phyloP scores from a whole-genome alignment of 495 filamentous ascomycete species.

The Hypoxylon lienhwacheense region DNA sequence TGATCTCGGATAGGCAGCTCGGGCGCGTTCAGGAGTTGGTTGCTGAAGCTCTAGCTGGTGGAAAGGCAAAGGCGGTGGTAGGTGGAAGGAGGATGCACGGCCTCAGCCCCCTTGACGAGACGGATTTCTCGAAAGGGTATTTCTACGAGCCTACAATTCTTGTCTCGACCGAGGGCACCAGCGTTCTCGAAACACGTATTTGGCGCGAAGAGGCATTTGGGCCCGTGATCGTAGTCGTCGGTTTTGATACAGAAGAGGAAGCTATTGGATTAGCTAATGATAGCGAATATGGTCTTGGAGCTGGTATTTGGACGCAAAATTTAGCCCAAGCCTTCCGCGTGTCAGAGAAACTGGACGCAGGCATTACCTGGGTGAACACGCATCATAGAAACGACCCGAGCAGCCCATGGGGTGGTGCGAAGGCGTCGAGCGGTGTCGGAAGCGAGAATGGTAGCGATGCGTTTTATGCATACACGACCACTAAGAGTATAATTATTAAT shows the following conservation, averaged over 20 bases:
- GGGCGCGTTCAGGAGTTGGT: slow-evolving; percentile 45
- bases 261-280: slow-evolving; percentile 52
- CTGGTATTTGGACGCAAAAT: slow-evolving; percentile 62
- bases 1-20: slow-evolving; percentile 45
- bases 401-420: slow-evolving; percentile 61
- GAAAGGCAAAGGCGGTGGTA: slow-evolving; percentile 39
- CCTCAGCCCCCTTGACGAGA: slow-evolving; percentile 37
- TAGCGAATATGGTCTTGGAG: slow-evolving; percentile 55
- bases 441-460: slow-evolving; percentile 62
- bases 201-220: slow-evolving; percentile 56
- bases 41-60: slow-evolving; percentile 36
- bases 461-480: slow-evolving; percentile 59
- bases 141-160: slow-evolving; percentile 63
- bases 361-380: slow-evolving; percentile 65
- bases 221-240: slow-evolving; percentile 52
- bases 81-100: slow-evolving; percentile 42
- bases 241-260: slow-evolving; percentile 52
- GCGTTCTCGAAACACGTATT: slow-evolving; percentile 32
- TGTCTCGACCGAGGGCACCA: slow-evolving; percentile 28
- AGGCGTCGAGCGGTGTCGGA: slow-evolving; percentile 55
- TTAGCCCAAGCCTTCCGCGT: slow-evolving; percentile 60
- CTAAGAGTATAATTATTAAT: slow-evolving; percentile 62
- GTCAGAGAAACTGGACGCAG: slow-evolving; percentile 57
- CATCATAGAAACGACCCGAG: slow-evolving; percentile 65
- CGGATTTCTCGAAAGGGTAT: slow-evolving; percentile 53